phyloP scores from a whole-genome alignment of 1,284 basidiomycete species.

The Microbotryum scabiosae region DNA sequence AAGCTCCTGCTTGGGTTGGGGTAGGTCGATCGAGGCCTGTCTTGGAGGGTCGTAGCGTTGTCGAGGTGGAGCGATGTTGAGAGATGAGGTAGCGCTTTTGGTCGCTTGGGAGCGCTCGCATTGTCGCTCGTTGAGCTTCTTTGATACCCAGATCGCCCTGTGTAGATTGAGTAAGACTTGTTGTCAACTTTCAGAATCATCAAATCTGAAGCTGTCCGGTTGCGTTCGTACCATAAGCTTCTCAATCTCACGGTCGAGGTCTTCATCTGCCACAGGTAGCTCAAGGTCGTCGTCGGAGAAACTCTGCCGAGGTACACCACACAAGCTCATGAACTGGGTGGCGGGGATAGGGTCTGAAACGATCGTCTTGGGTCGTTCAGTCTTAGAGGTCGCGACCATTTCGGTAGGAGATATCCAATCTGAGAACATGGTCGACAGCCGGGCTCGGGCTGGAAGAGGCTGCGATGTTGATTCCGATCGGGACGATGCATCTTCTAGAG shows the following conservation, averaged over 20 bases:
- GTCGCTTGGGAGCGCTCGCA: conserved; percentile 56
- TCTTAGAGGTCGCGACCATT: not conserved
- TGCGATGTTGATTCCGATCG: too few species aligned
- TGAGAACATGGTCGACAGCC: conserved; percentile 33
- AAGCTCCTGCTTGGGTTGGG: conserved; percentile 40
- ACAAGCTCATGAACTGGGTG: conserved; percentile 4
- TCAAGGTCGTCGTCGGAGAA: conserved; percentile 50
- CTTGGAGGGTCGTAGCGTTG: conserved; percentile 41
- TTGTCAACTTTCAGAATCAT: not conserved
- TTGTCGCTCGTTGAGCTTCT: conserved; percentile 55
- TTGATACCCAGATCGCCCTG: conserved; percentile 67
- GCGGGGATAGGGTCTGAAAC: conserved; percentile 25
- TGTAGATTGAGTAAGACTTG: conserved; percentile 1
- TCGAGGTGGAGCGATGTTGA: conserved; percentile 43
- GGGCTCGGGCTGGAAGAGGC: not conserved
- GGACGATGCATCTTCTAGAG: too few species aligned
- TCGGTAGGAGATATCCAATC: conserved; percentile 23
- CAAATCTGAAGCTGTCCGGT: not conserved
- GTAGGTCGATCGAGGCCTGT: conserved; percentile 33
- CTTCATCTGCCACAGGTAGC: conserved; percentile 44
- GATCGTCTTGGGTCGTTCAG: not conserved
- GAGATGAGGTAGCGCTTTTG: conserved; percentile 60
- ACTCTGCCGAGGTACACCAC: not conserved
- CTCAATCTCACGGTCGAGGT: conserved; percentile 47
- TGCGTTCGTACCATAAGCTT: conserved; percentile 53